Evolutionary conservation across 2,329 filamentous ascomycete species (phyloP), one percentile per base, ranked within the genome.

Genomic region (Chaetomium globosum): DNA sequence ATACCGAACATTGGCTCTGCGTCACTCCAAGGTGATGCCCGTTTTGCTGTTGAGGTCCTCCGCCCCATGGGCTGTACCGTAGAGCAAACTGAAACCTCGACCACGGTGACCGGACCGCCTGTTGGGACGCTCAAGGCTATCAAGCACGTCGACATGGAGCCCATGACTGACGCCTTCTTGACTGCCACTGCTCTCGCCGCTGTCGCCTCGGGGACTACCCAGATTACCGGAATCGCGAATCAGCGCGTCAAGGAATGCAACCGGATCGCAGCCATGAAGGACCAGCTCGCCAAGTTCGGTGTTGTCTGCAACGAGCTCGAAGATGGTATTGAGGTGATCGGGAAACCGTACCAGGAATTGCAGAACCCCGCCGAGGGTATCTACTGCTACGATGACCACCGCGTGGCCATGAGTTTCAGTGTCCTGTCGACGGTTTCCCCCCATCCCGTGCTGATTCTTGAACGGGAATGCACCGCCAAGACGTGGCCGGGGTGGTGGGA

Each of bases 401-500:
- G 95, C 66, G 93, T 99, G 13, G 95, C 95, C 28, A 99, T 99
- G 93, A 97, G 94, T 78, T 97, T 99, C 78, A 95, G 93, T 70
- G 93, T 99, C 7, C 82, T 99, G 19, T 87, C 92, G 13, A 80
- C 92, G 21, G 85, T 89, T 33, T 85, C 90, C 0, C 89, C 91
- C 1, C 78, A 85, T 8, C 85, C 91, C 0, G 89, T 92, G 0
- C 79, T 96, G 19, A 87, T 99, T 59, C 84, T 91, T 2, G 95
- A 99, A 76, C 90, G 93, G 66, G 93, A 97, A 73, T 99, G 95
- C 75, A 91, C 92, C 2, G 93, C 91, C 49, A 99, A 99, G 82
- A 99, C 95, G 2, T 99, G 95, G 95, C 95, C 95, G 0, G 95
- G 94, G 10, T 99, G 95, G 92, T 99, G 95, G 95, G 95, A 99